These are phyloP conservation scores for Botryosphaeria dothidea DNA, from an alignment of 2,329 filamentous ascomycete genomes.

Conservation along the genomic window DNA sequence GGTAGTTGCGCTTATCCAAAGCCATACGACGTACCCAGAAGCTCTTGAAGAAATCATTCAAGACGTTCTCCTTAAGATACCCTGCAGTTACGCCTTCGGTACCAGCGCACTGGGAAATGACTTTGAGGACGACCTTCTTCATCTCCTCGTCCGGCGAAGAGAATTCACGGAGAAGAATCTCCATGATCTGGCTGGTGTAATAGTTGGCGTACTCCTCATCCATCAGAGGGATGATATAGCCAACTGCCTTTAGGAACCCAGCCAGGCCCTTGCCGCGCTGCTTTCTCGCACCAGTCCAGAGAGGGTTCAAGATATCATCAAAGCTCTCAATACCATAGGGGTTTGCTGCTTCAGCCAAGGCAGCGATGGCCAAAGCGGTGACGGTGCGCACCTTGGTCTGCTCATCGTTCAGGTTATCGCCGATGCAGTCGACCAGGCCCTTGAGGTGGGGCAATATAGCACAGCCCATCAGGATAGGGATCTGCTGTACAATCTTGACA, in stretches of 20 bases:
- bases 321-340: constrained; percentile 99
- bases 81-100: constrained; percentile 93
- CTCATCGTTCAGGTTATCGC: constrained; percentile 92
- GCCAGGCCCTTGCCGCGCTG: constrained; percentile 95
- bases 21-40: constrained; percentile 99
- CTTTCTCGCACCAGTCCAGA: constrained; percentile 95
- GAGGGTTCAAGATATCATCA: constrained; percentile 92
- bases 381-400: constrained; percentile 98
- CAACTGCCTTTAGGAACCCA: constrained; percentile 94
- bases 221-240: constrained; percentile 98
- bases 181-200: constrained; percentile 98
- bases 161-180: constrained; percentile 93
- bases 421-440: constrained; percentile 94
- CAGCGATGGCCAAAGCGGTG: constrained; percentile 90
- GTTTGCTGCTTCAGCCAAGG: constrained; percentile 91
- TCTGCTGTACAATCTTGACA: constrained; percentile 99
- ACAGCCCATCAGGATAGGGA: constrained; percentile 97
- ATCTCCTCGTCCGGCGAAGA: constrained; percentile 98
- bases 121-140: constrained; percentile 99
- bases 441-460: constrained; percentile 94
- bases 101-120: constrained; percentile 91
- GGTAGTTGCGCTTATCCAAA: constrained; percentile 94
- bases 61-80: constrained; percentile 92
- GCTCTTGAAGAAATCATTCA: constrained; percentile 96
- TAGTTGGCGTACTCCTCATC: constrained; percentile 99